A percentile compares a stretch with the other conserved stretches of the same genome.
Conservation (phyloP, 306 rosid species). For the Cicer yamashitae region DNA sequence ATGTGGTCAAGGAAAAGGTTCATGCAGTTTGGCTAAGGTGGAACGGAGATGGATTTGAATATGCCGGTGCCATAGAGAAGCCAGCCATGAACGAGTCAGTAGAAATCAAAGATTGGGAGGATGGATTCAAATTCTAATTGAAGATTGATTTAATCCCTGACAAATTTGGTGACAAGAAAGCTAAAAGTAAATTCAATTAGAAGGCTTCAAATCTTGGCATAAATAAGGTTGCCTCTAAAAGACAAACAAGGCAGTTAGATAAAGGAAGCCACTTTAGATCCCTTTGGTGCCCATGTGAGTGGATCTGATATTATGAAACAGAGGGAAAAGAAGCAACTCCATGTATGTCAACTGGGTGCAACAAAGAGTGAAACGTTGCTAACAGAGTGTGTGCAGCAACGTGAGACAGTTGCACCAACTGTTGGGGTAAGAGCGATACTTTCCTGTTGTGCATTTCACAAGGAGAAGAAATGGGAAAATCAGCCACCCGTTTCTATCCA, state of each 20-base stretch:
- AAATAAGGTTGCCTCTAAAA: not conserved
- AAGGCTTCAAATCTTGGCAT: not conserved
- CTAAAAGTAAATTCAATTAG: too few relatives aligned
- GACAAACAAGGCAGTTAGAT: not conserved
- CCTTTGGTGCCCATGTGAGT: not conserved
- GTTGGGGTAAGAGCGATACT: too few relatives aligned
- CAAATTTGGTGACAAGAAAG: too few relatives aligned
- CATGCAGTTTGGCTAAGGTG: not conserved
- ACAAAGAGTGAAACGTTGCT: too few relatives aligned
- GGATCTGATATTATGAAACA: not conserved
- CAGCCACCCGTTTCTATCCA: too few relatives aligned
- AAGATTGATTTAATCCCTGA: too few relatives aligned
- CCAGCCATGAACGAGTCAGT: not conserved
- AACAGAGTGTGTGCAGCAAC: too few relatives aligned
- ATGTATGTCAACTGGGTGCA: too few relatives aligned
- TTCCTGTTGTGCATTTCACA: too few relatives aligned
- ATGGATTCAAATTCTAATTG: not conserved
- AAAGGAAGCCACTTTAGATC: not conserved
- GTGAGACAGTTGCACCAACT: too few relatives aligned
- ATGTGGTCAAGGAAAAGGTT: not conserved
- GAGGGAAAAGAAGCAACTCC: not conserved
- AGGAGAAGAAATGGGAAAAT: too few relatives aligned
- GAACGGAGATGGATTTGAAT: not conserved
- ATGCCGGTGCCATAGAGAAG: not conserved
- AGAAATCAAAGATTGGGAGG: not conserved